Conservation (phyloP, 306 rosid species). For the Sphenostylis stenocarpa region DNA sequence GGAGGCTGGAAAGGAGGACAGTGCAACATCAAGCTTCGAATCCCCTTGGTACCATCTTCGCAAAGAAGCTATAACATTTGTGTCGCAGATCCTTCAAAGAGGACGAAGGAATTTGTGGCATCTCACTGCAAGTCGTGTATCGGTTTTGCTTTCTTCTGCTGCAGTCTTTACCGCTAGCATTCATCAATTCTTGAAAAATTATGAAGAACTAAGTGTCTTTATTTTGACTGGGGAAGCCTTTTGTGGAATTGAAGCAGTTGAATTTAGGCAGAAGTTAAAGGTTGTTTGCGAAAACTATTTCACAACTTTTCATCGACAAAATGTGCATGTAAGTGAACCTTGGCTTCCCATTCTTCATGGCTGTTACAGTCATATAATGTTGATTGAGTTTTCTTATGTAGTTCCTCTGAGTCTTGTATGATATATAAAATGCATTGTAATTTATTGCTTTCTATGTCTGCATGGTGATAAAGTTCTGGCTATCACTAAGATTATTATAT, state of each 20-base stretch:
- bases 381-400: slow-evolving; percentile 16
- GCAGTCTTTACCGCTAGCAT: slow-evolving; percentile 86
- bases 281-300: slow-evolving; percentile 92
- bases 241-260: slow-evolving; percentile 96
- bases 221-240: slow-evolving; percentile 97
- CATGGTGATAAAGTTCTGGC: slow-evolving; percentile 12
- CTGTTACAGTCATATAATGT: slow-evolving; percentile 24
- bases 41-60: slow-evolving; percentile 96
- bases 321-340: slow-evolving; percentile 77
- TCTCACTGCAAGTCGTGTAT: slow-evolving; percentile 89
- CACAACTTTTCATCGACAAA: slow-evolving; percentile 89
- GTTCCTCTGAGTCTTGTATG: slow-evolving; percentile 26
- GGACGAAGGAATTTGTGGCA: slow-evolving; percentile 97
- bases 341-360: slow-evolving; percentile 26
- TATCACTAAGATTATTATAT: slow-evolving; percentile 4
- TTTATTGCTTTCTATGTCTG: slow-evolving; percentile 10
- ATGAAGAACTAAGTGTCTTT: slow-evolving; percentile 87
- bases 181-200: slow-evolving; percentile 94
- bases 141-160: slow-evolving; percentile 88
- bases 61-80: slow-evolving; percentile 79
- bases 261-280: slow-evolving; percentile 94
- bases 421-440: slow-evolving; percentile 14
- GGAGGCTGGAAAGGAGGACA: slow-evolving; percentile 58
- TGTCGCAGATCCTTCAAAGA: slow-evolving; percentile 90
- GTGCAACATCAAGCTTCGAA: slow-evolving; percentile 65